A percentile compares a stretch with the other conserved stretches of the same genome.
phyloP scores from a whole-genome alignment of 140 eudicot species.

The Bidens hawaiensis region DNA sequence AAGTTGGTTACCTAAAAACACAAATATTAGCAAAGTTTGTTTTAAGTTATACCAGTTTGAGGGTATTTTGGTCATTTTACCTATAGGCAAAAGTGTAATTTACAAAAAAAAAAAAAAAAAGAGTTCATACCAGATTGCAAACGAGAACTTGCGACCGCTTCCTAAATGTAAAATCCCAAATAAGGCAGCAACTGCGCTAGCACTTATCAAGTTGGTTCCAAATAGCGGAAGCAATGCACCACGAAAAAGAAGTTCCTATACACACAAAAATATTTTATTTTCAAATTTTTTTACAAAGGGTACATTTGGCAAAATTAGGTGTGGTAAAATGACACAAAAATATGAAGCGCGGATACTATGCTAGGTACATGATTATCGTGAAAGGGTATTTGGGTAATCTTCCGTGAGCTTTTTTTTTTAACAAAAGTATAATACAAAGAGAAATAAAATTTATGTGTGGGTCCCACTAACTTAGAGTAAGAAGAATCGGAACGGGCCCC shows the following conservation, averaged over 20 bases:
- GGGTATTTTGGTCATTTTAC: background rate
- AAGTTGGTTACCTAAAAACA: conserved; percentile 6
- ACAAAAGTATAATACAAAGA: background rate
- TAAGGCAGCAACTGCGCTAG: conserved; percentile 57
- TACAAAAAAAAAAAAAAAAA: background rate
- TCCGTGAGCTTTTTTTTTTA: too few species aligned
- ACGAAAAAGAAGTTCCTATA: conserved; percentile 81
- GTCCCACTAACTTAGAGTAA: conserved; percentile 10
- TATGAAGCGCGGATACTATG: background rate
- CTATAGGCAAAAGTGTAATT: too few species aligned
- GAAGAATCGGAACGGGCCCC: conserved; percentile 21
- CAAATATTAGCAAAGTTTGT: background rate
- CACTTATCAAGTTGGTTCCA: conserved; percentile 62
- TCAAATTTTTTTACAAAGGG: background rate
- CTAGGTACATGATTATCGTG: background rate
- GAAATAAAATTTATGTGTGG: conserved; percentile 7
- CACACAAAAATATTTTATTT: background rate
- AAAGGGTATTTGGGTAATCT: too few species aligned
- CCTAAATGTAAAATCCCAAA: conserved; percentile 87
- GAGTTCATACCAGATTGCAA: conserved; percentile 70
- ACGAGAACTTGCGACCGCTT: conserved; percentile 77
- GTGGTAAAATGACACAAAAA: background rate
- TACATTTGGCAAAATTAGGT: background rate
- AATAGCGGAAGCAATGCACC: conserved; percentile 83
- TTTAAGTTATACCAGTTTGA: background rate